phyloP scores from a whole-genome alignment of 441 rosid species.

The Aleurites moluccanus region DNA sequence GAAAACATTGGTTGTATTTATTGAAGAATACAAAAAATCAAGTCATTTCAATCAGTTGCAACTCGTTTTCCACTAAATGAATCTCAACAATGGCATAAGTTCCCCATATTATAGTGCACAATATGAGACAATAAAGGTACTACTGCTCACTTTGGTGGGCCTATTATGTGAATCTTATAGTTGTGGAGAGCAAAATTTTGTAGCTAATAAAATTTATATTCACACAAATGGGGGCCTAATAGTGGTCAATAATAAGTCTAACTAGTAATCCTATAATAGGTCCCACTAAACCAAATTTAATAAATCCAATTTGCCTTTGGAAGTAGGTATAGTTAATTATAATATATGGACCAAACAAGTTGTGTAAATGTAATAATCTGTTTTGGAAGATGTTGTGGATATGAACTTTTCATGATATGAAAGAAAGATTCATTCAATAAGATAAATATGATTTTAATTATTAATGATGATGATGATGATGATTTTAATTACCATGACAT shows the following conservation, averaged over 20 bases:
- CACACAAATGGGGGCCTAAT: not conserved
- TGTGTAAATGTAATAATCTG: constrained; percentile 7
- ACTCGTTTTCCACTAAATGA: constrained; percentile 16
- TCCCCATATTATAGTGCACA: constrained; percentile 12
- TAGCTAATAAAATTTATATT: not conserved
- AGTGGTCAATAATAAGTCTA: constrained; percentile 18
- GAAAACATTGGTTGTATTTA: not conserved
- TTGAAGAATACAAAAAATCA: constrained; percentile 11
- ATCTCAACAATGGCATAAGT: not conserved
- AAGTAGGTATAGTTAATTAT: constrained; percentile 20
- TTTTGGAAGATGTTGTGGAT: constrained; percentile 14
- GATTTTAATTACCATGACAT: constrained; percentile 50
- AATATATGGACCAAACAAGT: constrained; percentile 28
- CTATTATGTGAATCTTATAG: constrained; percentile 4
- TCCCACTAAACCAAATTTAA: constrained; percentile 28
- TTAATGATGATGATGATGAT: not conserved
- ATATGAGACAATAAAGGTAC: not conserved
- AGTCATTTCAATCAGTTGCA: constrained; percentile 16
- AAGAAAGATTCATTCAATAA: not conserved
- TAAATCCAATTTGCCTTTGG: constrained; percentile 15
- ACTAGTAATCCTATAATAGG: constrained; percentile 19
- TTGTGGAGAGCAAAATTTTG: constrained; percentile 13
- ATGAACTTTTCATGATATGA: not conserved
- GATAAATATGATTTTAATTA: constrained; percentile 1
- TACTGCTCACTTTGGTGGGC: constrained; percentile 10